phyloP scores from a whole-genome alignment of 176 grass and related monocot genomes.

The Carex parvula region DNA sequence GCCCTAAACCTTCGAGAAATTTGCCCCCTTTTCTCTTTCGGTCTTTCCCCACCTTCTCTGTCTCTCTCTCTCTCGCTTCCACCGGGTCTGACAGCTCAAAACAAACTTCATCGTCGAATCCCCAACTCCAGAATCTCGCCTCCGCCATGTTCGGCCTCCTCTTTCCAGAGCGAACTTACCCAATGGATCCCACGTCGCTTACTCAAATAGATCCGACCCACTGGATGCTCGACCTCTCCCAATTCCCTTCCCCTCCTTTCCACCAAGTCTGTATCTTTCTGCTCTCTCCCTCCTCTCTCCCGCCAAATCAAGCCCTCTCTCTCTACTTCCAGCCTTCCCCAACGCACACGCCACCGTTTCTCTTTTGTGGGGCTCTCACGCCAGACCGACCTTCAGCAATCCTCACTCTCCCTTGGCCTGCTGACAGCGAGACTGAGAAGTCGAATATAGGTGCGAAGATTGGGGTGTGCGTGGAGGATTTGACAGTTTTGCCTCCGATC shows the following conservation, averaged over 20 bases:
- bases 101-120: too few species aligned
- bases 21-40: neutral
- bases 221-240: conserved; percentile 73
- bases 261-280: conserved; percentile 61
- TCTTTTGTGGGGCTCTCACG: conserved; percentile 67
- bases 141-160: conserved; percentile 57
- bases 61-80: conserved; percentile 22
- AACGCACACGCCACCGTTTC: conserved; percentile 45
- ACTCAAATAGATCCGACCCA: conserved; percentile 67
- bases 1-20: neutral
- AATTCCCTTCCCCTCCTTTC: conserved; percentile 40
- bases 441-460: conserved; percentile 53
- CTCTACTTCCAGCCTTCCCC: conserved; percentile 65
- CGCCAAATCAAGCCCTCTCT: conserved; percentile 61
- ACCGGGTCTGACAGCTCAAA: too few species aligned
- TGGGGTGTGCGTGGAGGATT: conserved; percentile 70
- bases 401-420: conserved; percentile 65
- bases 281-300: conserved; percentile 58
- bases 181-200: conserved; percentile 66
- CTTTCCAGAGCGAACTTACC: conserved; percentile 79
- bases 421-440: conserved; percentile 46
- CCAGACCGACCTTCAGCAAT: conserved; percentile 58
- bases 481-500: conserved; percentile 51
- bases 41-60: too few species aligned
- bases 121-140: too few species aligned